These are phyloP conservation scores for Verticillium tricorpus DNA, from an alignment of 2,329 filamentous ascomycete species.

Conservation along the genomic window DNA sequence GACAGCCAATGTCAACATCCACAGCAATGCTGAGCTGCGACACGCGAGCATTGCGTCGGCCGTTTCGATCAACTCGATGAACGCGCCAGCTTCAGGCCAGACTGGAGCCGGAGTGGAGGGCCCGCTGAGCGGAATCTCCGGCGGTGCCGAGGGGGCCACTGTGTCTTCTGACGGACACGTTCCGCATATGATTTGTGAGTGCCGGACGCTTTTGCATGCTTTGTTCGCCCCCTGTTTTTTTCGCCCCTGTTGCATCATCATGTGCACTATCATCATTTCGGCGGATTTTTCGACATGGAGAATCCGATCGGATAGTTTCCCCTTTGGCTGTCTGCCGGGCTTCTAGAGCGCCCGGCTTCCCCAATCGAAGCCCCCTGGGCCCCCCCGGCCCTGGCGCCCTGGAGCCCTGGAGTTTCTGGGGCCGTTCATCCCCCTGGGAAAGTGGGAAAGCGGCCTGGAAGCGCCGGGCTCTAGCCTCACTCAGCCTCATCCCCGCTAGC, in stretches of 20 bases:
- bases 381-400: not conserved
- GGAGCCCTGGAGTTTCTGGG: not conserved
- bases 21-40: constrained; percentile 30
- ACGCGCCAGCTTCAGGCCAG: not conserved
- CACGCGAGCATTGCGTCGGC: constrained; percentile 28
- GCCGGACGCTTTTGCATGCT: not conserved
- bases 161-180: not conserved
- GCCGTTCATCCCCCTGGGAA: not conserved
- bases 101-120: not conserved
- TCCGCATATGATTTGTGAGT: constrained; percentile 4
- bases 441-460: not conserved
- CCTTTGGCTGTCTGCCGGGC: not conserved
- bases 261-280: not conserved
- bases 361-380: not conserved
- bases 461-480: not conserved
- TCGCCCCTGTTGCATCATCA: not conserved
- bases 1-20: constrained; percentile 22
- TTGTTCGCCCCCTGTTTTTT: not conserved
- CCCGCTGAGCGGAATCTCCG: not conserved
- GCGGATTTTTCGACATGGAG: not conserved
- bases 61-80: constrained; percentile 19
- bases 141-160: not conserved
- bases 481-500: not conserved
- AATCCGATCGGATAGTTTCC: not conserved
- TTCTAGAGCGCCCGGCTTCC: not conserved